phyloP scores from a whole-genome alignment of 371 early-diverging fungal species.

The Actinomucor elegans region DNA sequence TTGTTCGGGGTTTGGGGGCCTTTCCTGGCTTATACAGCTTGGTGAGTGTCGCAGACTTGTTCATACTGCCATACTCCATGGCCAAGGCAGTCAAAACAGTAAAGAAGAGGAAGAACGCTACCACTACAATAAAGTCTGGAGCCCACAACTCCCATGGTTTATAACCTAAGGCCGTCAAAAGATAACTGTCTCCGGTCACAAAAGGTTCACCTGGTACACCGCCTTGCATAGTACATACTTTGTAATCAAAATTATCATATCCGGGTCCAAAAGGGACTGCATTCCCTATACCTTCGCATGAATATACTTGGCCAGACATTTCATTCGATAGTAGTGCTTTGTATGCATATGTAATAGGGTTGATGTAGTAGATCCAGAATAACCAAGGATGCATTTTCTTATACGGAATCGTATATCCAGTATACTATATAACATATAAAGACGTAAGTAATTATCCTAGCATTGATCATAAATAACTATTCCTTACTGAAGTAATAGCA shows the following conservation, averaged over 20 bases:
- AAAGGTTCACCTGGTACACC: constrained; percentile 46
- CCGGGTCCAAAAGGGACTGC: constrained; percentile 60
- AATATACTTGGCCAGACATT: constrained; percentile 57
- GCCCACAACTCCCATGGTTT: constrained; percentile 34
- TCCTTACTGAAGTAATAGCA: constrained; percentile 52
- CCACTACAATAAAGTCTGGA: constrained; percentile 37
- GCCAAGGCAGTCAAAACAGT: constrained; percentile 38
- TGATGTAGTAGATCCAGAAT: constrained; percentile 73
- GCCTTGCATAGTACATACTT: constrained; percentile 64
- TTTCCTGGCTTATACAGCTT: constrained; percentile 51
- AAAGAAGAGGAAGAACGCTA: constrained; percentile 45
- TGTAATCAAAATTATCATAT: constrained; percentile 57
- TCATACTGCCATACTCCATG: constrained; percentile 49
- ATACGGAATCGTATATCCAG: constrained; percentile 68
- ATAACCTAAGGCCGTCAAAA: constrained; percentile 56
- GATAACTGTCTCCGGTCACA: constrained; percentile 64
- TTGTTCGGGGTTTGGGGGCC: constrained; percentile 28
- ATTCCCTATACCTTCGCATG: constrained; percentile 43
- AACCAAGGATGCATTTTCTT: constrained; percentile 70
- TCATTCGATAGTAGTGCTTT: constrained; percentile 74
- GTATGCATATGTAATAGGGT: constrained; percentile 71
- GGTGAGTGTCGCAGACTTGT: constrained; percentile 45
- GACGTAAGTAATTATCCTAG: too few relatives aligned
- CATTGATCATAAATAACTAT: too few relatives aligned
- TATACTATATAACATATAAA: too few relatives aligned